phyloP scores from a whole-genome alignment of 2,329 filamentous ascomycete species.

The Botrytis fabae region DNA sequence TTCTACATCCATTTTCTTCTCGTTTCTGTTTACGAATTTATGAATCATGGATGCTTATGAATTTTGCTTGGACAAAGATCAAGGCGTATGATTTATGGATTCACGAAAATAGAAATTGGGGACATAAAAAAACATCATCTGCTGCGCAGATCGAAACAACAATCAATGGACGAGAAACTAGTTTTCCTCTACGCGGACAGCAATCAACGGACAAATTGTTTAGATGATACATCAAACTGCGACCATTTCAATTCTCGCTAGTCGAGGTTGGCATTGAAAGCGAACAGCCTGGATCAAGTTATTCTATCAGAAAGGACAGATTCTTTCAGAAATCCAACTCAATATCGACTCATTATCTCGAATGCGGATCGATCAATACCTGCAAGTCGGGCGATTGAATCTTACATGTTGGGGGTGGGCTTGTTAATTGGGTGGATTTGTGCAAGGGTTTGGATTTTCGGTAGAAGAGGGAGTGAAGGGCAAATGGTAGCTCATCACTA shows the following conservation, averaged over 20 bases:
- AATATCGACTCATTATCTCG: not conserved
- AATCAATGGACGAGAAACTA: conserved; percentile 28
- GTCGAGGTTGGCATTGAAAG: conserved; percentile 14
- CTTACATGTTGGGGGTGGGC: conserved; percentile 7
- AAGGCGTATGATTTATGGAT: conserved; percentile 28
- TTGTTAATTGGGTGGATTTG: conserved; percentile 4
- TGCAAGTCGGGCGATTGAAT: conserved; percentile 9
- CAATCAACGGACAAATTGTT: conserved; percentile 14
- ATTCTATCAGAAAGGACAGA: not conserved
- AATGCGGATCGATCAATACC: conserved; percentile 13
- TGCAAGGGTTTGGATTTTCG: not conserved
- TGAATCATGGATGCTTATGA: conserved; percentile 29
- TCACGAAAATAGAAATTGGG: conserved; percentile 28
- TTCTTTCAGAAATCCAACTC: not conserved
- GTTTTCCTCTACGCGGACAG: conserved; percentile 19
- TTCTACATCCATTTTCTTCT: conserved; percentile 37
- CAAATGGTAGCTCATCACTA: conserved; percentile 39
- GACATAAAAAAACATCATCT: conserved; percentile 1
- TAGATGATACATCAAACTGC: conserved; percentile 27
- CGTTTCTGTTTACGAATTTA: conserved; percentile 12
- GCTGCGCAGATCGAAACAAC: conserved; percentile 22
- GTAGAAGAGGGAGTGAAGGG: conserved; percentile 16
- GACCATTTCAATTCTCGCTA: conserved; percentile 30
- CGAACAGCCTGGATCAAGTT: conserved; percentile 12
- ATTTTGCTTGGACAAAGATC: conserved; percentile 28